These are phyloP conservation scores for Brassica balearica DNA, from an alignment of 441 rosid genomes.

Conservation along the genomic window DNA sequence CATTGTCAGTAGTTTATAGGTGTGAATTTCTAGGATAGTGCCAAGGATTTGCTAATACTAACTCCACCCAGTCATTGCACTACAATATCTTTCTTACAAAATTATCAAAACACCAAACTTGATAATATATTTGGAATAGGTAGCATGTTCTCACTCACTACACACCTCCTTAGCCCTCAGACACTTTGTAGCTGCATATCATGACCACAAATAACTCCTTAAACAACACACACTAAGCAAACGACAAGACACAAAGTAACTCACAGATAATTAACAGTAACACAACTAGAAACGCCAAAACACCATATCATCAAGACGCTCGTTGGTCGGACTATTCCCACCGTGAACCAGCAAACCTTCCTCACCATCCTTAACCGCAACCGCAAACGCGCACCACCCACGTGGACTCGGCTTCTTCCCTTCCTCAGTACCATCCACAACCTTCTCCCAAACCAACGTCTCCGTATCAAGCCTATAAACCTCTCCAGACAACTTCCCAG, in stretches of 20 bases:
- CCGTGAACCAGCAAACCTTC: slow-evolving; percentile 73
- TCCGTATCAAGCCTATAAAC: slow-evolving; percentile 67
- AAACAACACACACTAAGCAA: neutral
- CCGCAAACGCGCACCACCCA: slow-evolving; percentile 79
- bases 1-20: no score
- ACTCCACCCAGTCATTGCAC: no score
- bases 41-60: no score
- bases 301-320: slow-evolving; percentile 81
- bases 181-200: slow-evolving; percentile 15
- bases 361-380: slow-evolving; percentile 49
- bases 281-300: slow-evolving; percentile 52
- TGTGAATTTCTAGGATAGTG: no score
- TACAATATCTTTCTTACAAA: no score
- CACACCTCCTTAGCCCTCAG: neutral
- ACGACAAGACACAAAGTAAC: neutral
- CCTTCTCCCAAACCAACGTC: slow-evolving; percentile 59
- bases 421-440: slow-evolving; percentile 49
- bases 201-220: neutral
- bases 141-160: neutral
- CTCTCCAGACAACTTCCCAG: slow-evolving; percentile 69
- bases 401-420: slow-evolving; percentile 68
- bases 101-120: neutral
- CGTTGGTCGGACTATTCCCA: slow-evolving; percentile 78
- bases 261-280: slow-evolving; percentile 1
- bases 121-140: neutral